Percentiles rank a stretch among this genome's conserved stretches.
phyloP scores from a whole-genome alignment of 2,329 filamentous ascomycete genomes.

The Exserohilum rostratum region DNA sequence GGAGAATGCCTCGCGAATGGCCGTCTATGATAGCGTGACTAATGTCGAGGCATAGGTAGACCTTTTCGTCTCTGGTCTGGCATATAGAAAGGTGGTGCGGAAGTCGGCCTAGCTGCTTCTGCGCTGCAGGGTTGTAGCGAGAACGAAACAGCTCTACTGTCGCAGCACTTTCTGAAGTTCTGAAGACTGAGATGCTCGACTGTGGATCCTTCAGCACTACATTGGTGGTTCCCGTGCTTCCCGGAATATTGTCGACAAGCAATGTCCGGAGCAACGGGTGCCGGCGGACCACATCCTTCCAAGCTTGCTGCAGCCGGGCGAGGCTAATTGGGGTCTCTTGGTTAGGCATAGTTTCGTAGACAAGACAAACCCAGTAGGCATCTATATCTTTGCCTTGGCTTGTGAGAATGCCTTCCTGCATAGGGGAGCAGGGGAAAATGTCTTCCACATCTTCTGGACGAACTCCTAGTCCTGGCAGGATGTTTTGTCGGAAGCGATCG shows the following conservation, averaged over 20 bases:
- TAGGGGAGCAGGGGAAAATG: slow-evolving; percentile 60
- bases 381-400: slow-evolving; percentile 6
- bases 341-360: background rate
- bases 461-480: slow-evolving; percentile 10
- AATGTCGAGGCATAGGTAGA: slow-evolving; percentile 23
- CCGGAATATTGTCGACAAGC: background rate
- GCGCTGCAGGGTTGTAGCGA: background rate
- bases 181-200: background rate
- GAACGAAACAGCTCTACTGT: slow-evolving; percentile 3
- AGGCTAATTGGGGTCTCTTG: background rate
- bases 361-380: background rate
- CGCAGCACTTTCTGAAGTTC: background rate
- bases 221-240: background rate
- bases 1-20: slow-evolving; percentile 17
- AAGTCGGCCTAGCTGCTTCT: background rate
- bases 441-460: slow-evolving; percentile 50
- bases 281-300: background rate
- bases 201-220: background rate
- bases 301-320: background rate
- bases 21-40: slow-evolving; percentile 29
- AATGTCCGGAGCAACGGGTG: background rate
- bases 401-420: slow-evolving; percentile 57
- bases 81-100: slow-evolving; percentile 23
- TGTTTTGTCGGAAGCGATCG: slow-evolving; percentile 6
- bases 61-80: background rate